A percentile compares a stretch with the other conserved stretches of the same genome.
Conservation (phyloP, 1,284 basidiomycete genomes). For the Chondrostereum purpureum region DNA sequence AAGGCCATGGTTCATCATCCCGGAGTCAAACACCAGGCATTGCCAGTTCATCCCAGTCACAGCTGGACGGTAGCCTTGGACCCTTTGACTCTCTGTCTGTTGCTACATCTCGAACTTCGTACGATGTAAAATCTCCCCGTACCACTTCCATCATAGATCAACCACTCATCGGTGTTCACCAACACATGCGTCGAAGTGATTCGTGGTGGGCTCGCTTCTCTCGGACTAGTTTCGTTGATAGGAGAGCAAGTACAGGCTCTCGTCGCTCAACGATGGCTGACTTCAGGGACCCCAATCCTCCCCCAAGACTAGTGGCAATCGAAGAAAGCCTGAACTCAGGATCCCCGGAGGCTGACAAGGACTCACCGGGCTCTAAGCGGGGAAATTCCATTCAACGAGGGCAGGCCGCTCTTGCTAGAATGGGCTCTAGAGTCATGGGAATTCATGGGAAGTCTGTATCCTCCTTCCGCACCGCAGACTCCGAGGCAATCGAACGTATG, state of each 20-base stretch:
- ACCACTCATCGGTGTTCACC: constrained; percentile 2
- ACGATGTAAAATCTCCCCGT: constrained; percentile 23
- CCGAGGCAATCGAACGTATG: constrained; percentile 58
- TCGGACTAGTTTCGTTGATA: constrained; percentile 41
- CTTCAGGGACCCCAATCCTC: constrained; percentile 68
- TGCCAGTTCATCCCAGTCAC: constrained; percentile 16
- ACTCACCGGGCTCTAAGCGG: constrained; percentile 15
- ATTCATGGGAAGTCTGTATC: constrained; percentile 43
- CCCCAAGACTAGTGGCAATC: constrained; percentile 51
- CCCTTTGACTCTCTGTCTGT: constrained; percentile 22
- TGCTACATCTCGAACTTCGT: constrained; percentile 18
- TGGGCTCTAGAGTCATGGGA: constrained; percentile 20
- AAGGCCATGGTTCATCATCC: constrained; percentile 23
- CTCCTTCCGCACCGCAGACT: constrained; percentile 57
- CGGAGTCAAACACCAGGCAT: constrained; percentile 14
- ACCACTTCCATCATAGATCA: constrained; percentile 33
- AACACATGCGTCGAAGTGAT: constrained; percentile 34
- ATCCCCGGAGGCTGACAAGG: constrained; percentile 20
- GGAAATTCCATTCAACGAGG: constrained; percentile 18
- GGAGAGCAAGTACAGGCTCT: constrained; percentile 45
- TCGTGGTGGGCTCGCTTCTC: constrained; percentile 45
- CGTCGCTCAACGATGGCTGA: constrained; percentile 31
- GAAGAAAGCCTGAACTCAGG: constrained; percentile 39
- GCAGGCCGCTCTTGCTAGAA: constrained; percentile 14
- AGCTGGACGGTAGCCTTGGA: constrained; percentile 18